phyloP scores from a whole-genome alignment of 352 stramenopile species.

The Saprolegnia diclina region DNA sequence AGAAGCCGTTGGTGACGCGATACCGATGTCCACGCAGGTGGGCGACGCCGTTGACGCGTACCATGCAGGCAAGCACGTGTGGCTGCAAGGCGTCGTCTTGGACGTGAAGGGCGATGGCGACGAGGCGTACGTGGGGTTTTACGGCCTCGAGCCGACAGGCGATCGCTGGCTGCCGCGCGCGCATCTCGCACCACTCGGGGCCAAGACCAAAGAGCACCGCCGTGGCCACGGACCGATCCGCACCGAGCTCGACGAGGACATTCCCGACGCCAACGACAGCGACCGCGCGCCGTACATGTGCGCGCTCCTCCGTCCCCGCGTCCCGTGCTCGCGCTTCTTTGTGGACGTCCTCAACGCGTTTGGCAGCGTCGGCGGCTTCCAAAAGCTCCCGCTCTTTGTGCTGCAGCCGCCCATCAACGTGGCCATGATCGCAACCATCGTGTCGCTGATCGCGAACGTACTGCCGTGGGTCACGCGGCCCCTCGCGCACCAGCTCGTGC shows the following conservation, averaged over 20 bases:
- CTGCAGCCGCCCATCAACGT: neutral
- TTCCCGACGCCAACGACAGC: slow-evolving; percentile 10
- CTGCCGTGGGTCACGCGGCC: slow-evolving; percentile 19
- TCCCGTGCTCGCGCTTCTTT: slow-evolving; percentile 18
- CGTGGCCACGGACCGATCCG: slow-evolving; percentile 19
- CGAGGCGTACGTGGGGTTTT: slow-evolving; percentile 24
- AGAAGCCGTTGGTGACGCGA: neutral
- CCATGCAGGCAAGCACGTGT: slow-evolving; percentile 7
- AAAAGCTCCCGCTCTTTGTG: slow-evolving; percentile 19
- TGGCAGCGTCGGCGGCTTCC: slow-evolving; percentile 20
- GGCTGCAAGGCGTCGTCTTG: slow-evolving; percentile 17
- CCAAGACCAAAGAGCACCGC: neutral
- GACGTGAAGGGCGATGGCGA: neutral
- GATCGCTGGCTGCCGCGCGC: slow-evolving; percentile 17
- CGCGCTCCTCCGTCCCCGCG: slow-evolving; percentile 12
- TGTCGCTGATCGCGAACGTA: slow-evolving; percentile 20
- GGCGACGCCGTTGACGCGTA: slow-evolving; percentile 19
- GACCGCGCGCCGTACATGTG: neutral
- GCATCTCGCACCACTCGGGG: slow-evolving; percentile 3
- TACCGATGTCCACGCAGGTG: neutral
- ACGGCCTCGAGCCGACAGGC: slow-evolving; percentile 1
- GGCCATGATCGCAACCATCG: neutral
- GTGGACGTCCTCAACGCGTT: slow-evolving; percentile 25
- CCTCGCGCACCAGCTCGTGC: neutral
- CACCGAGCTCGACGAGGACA: slow-evolving; percentile 16